Base-by-base conservation (phyloP, 371 early-diverging fungal genomes). In the Mucor lusitanicus region DNA sequence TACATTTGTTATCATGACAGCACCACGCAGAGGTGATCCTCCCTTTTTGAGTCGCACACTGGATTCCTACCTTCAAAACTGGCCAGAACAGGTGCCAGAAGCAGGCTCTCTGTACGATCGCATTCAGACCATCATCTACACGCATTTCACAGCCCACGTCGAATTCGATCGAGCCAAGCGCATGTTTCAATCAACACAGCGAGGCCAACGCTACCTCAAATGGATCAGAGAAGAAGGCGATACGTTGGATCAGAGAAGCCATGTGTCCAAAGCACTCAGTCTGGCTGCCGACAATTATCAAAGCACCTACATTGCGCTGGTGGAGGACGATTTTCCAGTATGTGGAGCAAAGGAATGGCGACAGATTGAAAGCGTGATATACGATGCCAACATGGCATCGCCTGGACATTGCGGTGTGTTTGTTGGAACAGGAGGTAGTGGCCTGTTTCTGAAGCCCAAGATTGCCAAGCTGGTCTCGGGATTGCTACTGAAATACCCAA, bases 321-420 rank as follows among this genome's bases (percentile, higher is more conserved):
- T 84, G 71, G 88, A 88, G 65, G 88, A 88, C 57, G 88, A 88
- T 68, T 88, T 88, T 46, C 88, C 87, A 3, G 79, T 88, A 0
- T 88, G 88, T 61, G 80, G 80, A 27, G 61, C 72, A 0, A 65
- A 70, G 25, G 83, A 78, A 61, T 88, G 88, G 88, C 79, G 73
- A 27, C 73, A 82, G 44, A 78, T 88, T 62, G 76, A 87, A 63
- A 83, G 75, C 37, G 82, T 85, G 12, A 68, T 88, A 44, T 85
- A 83, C 55, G 69, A 77, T 40, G 86, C 88, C 3, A 74, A 82
- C 55, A 61, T 71, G 23, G 67, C 67, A 5, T 75, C 75, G 1
- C 80, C 82, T 25, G 62, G 80, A 39, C 88, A 87, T 65, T 88
- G 88, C 58, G 88, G 86, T 30, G 78, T 85, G 0, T 88, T 88